Conservation (phyloP, 352 stramenopile species). For the Phytophthora crassamura region DNA sequence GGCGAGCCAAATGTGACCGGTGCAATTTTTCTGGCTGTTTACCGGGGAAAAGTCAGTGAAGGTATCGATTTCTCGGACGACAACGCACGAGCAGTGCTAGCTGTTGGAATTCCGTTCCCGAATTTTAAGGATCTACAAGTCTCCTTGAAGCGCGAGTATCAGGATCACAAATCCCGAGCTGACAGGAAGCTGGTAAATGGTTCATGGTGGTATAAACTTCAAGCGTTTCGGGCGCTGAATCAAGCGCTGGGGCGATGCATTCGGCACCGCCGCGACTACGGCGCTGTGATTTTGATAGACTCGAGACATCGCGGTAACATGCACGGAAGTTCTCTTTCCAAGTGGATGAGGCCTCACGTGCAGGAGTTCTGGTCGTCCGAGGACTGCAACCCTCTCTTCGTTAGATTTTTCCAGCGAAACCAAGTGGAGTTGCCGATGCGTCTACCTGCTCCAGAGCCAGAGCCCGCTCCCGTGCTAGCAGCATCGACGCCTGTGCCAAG, state of each 20-base stretch:
- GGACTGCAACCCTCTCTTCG: constrained; percentile 53
- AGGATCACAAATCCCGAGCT: constrained; percentile 66
- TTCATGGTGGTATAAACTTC: constrained; percentile 95
- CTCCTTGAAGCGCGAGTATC: constrained; percentile 75
- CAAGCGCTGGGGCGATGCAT: constrained; percentile 98
- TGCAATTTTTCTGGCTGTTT: constrained; percentile 97
- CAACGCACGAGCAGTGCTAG: constrained; percentile 95
- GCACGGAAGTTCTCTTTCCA: constrained; percentile 66
- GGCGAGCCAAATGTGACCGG: constrained; percentile 55
- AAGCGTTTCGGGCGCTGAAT: constrained; percentile 98
- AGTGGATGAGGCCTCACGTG: constrained; percentile 77
- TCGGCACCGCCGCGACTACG: constrained; percentile 98
- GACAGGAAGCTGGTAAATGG: constrained; percentile 67
- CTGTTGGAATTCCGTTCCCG: constrained; percentile 97
- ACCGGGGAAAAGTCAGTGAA: constrained; percentile 98
- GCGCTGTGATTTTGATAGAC: constrained; percentile 97
- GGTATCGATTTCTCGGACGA: constrained; percentile 98
- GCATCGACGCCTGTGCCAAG: constrained; percentile 7
- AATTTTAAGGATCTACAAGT: constrained; percentile 93
- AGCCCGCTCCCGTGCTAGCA: not conserved
- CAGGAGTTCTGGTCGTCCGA: constrained; percentile 66
- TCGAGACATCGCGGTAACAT: constrained; percentile 65
- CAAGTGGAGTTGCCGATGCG: constrained; percentile 39
- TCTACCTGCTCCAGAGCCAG: constrained; percentile 13
- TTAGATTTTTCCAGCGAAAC: constrained; percentile 68